Percentiles rank a stretch among this genome's conserved stretches.
phyloP scores from a whole-genome alignment of 176 grass and related monocot species.

The Oryza officinalis region DNA sequence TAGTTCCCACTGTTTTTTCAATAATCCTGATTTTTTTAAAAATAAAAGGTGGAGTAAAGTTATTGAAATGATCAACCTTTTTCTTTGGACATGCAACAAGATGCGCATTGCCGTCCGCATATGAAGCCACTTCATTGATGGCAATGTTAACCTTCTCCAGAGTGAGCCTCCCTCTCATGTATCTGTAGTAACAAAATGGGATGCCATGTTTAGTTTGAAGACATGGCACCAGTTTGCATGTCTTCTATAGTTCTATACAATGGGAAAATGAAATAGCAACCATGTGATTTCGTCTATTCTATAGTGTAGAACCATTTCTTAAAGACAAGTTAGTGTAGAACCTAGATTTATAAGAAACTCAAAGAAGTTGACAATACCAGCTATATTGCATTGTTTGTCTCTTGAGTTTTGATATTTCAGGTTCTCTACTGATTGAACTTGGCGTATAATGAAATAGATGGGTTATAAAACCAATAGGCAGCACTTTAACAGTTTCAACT shows the following conservation, averaged over 20 bases:
- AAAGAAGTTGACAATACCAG: not conserved
- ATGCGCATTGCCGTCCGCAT: constrained; percentile 80
- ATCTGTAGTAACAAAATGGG: constrained; percentile 44
- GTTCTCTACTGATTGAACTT: not conserved
- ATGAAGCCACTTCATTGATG: constrained; percentile 82
- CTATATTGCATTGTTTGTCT: not conserved
- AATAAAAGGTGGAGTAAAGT: constrained; percentile 22
- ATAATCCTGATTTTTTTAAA: not conserved
- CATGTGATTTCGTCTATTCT: not conserved
- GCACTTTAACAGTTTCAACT: not conserved
- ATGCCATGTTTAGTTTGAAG: constrained; percentile 2
- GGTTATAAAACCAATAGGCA: constrained; percentile 6
- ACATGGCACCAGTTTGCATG: not conserved
- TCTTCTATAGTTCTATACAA: not conserved
- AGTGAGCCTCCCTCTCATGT: constrained; percentile 94
- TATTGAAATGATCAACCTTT: constrained; percentile 52
- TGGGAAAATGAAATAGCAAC: not conserved
- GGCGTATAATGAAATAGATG: not conserved
- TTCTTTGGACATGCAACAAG: constrained; percentile 80
- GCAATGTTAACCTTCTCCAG: constrained; percentile 93
- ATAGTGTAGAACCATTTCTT: not conserved
- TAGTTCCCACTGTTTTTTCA: not conserved
- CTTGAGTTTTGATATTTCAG: not conserved
- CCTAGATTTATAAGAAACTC: not conserved
- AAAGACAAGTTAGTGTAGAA: not conserved